Evolutionary conservation across 306 rosid genomes (phyloP).

Genomic region (Cicer judaicum): DNA sequence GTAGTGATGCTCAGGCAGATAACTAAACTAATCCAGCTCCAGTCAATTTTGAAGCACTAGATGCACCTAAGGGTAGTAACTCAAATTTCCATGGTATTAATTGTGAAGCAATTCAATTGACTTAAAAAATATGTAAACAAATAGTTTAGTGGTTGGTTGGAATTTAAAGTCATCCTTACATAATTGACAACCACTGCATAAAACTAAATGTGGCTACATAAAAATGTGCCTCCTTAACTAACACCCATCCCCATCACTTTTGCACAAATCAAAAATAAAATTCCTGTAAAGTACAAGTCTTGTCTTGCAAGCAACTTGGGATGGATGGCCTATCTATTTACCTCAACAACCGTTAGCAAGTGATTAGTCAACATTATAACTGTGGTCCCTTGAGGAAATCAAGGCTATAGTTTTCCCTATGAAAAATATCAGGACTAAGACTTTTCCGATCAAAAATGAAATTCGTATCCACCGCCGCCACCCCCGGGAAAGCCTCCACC

Average conservation of each 20-base stretch:
- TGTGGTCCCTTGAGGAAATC: slow-evolving; percentile 49
- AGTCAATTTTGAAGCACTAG: neutral
- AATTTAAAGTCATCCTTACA: slow-evolving; percentile 38
- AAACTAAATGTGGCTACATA: slow-evolving; percentile 40
- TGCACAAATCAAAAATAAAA: slow-evolving; percentile 46
- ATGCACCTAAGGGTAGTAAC: neutral
- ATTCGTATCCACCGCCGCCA: slow-evolving; percentile 76
- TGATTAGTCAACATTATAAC: slow-evolving; percentile 52
- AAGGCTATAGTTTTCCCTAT: slow-evolving; percentile 36
- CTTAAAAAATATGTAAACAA: slow-evolving; percentile 39
- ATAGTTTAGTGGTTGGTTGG: slow-evolving; percentile 32
- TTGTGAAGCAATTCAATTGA: slow-evolving; percentile 40
- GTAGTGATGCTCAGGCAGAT: neutral
- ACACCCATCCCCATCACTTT: slow-evolving; percentile 39
- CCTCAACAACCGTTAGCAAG: slow-evolving; percentile 56
- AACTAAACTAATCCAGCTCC: neutral
- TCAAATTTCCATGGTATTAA: slow-evolving; percentile 22
- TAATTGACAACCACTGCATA: slow-evolving; percentile 40
- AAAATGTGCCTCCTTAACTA: slow-evolving; percentile 50
- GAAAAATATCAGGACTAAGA: slow-evolving; percentile 4
- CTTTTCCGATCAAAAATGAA: slow-evolving; percentile 62
- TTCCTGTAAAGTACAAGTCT: slow-evolving; percentile 42
- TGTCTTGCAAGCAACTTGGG: slow-evolving; percentile 46
- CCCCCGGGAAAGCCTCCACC: slow-evolving; percentile 78
- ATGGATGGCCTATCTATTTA: slow-evolving; percentile 46